A percentile compares a stretch with the other conserved stretches of the same genome.
phyloP scores from a whole-genome alignment of 2,329 filamentous ascomycete species.

The Colletotrichum sp. region DNA sequence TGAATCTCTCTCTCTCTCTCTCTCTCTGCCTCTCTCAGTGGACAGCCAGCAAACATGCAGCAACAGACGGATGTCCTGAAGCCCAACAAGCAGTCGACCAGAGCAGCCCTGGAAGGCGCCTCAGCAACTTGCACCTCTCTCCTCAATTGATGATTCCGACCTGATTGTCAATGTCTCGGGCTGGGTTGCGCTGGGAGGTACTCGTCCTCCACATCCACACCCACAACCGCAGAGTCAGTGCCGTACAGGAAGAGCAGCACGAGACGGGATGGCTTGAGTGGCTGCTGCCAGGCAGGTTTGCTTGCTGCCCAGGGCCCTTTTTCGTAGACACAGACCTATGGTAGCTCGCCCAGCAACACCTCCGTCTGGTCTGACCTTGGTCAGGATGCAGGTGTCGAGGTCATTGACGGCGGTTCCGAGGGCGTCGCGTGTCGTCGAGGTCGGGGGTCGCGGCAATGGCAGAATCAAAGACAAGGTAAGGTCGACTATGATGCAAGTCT shows the following conservation, averaged over 20 bases:
- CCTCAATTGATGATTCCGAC: background rate
- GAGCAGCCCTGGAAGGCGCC: background rate
- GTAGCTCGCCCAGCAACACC: constrained; percentile 37
- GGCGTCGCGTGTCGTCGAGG: background rate
- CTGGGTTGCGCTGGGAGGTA: constrained; percentile 8
- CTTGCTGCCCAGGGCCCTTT: background rate
- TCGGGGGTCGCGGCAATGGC: background rate
- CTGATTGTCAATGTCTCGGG: constrained; percentile 5
- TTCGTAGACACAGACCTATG: constrained; percentile 39
- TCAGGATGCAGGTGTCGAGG: constrained; percentile 13
- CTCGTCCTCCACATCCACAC: background rate
- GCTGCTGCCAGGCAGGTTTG: background rate
- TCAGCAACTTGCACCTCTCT: background rate
- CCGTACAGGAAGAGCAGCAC: background rate
- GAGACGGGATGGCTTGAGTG: background rate
- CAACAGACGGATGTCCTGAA: background rate
- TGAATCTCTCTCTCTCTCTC: background rate
- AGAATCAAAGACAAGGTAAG: background rate
- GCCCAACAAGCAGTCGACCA: background rate
- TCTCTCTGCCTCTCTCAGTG: background rate
- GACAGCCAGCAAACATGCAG: background rate
- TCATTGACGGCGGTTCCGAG: constrained; percentile 4
- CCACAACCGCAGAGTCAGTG: background rate
- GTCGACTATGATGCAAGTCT: background rate
- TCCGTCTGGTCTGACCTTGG: constrained; percentile 5